A percentile compares a stretch with the other conserved stretches of the same genome.
These are phyloP conservation scores for Agarophyton chilense DNA, from an alignment of 23 red algal genomes.

Conservation along the genomic window DNA sequence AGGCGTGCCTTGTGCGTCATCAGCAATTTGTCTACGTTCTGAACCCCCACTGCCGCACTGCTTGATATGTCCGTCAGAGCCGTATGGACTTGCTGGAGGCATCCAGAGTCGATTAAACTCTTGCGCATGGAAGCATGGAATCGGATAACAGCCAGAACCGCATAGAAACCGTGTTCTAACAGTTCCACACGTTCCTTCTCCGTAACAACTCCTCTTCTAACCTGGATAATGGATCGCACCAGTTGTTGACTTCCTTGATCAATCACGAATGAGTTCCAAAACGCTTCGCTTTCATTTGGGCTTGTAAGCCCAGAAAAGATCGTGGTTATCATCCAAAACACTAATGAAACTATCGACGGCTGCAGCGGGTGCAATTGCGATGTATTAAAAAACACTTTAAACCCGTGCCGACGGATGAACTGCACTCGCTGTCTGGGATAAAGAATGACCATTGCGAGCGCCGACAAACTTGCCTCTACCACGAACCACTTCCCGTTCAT, in stretches of 20 bases:
- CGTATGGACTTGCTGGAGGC: background rate
- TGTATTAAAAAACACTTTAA: background rate
- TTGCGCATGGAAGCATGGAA: background rate
- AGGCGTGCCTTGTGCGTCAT: background rate
- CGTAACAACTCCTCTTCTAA: background rate
- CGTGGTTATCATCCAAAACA: background rate
- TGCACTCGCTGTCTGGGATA: slow-evolving; percentile 16
- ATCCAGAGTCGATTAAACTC: background rate
- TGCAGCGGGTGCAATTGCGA: background rate
- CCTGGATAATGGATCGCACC: background rate
- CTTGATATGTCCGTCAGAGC: background rate
- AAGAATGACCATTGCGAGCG: slow-evolving; percentile 29
- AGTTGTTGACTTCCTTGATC: background rate
- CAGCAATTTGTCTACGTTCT: background rate
- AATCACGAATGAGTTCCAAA: slow-evolving; percentile 28
- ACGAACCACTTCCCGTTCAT: background rate
- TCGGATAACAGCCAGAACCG: background rate
- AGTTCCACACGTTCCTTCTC: background rate
- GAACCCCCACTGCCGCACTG: background rate
- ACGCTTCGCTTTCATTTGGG: background rate
- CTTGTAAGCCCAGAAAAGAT: background rate
- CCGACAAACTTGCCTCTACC: slow-evolving; percentile 31
- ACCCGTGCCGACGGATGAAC: slow-evolving; percentile 21
- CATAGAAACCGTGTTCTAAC: background rate
- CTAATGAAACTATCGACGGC: background rate